Conservation (phyloP, 2,329 filamentous ascomycete species). For the Colletotrichum graminicola region DNA sequence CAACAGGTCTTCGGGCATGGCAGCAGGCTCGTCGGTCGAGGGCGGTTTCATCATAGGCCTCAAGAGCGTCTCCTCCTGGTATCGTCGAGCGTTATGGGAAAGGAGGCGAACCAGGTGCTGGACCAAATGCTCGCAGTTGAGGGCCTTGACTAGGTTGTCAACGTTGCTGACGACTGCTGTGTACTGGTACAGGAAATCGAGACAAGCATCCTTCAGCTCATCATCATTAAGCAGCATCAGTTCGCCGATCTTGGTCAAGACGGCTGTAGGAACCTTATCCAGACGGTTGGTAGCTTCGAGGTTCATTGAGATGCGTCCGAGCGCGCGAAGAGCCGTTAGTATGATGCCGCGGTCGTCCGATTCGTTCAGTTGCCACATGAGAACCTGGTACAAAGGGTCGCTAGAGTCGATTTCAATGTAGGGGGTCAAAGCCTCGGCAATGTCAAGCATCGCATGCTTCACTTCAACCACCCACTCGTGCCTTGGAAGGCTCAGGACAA, state of each 20-base stretch:
- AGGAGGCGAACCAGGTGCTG: conserved; percentile 84
- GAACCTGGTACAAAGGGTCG: conserved; percentile 83
- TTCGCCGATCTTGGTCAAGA: conserved; percentile 76
- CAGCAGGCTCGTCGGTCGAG: conserved; percentile 71
- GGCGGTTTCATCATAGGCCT: conserved; percentile 68
- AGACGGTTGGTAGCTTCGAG: conserved; percentile 83
- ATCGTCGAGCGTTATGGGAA: conserved; percentile 76
- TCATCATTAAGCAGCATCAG: conserved; percentile 89
- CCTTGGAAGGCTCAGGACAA: conserved; percentile 82
- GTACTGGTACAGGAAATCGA: conserved; percentile 97
- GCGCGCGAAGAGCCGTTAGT: conserved; percentile 81
- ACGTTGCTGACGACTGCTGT: conserved; percentile 89
- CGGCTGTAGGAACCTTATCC: conserved; percentile 73
- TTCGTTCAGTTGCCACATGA: conserved; percentile 70
- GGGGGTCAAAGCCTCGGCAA: conserved; percentile 89
- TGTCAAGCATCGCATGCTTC: conserved; percentile 91
- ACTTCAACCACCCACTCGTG: conserved; percentile 82
- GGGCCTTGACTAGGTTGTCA: conserved; percentile 73
- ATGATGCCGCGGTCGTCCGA: conserved; percentile 86
- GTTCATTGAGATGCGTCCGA: conserved; percentile 90
- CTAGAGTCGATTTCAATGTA: conserved; percentile 78
- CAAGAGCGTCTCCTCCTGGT: conserved; percentile 70
- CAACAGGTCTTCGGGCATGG: conserved; percentile 80
- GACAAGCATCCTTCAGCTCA: conserved; percentile 85
- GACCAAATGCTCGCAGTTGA: conserved; percentile 76